Conservation (phyloP, 2,329 filamentous ascomycete species). For the Colletotrichum sp. region DNA sequence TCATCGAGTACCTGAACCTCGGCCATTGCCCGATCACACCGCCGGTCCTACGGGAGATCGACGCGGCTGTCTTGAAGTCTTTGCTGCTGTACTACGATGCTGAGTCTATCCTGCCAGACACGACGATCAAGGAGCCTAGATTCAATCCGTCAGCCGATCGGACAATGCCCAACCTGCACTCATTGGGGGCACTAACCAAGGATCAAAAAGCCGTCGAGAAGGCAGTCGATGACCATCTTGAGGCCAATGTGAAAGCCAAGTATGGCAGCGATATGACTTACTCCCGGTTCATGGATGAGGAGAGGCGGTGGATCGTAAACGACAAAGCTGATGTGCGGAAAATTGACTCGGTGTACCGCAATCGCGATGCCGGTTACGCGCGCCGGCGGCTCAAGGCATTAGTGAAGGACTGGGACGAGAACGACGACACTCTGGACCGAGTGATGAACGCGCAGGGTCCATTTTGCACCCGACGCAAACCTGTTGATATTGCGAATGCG, state of each 20-base stretch:
- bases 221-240: constrained; percentile 33
- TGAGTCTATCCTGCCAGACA: constrained; percentile 39
- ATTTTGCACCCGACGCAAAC: constrained; percentile 24
- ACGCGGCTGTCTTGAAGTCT: constrained; percentile 32
- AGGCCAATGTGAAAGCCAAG: constrained; percentile 32
- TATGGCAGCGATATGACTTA: constrained; percentile 37
- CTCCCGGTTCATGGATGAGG: constrained; percentile 35
- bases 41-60: constrained; percentile 30
- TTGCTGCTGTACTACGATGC: constrained; percentile 42
- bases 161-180: constrained; percentile 7
- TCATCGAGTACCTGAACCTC: constrained; percentile 47
- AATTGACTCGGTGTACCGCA: constrained; percentile 49
- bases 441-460: constrained; percentile 37
- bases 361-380: constrained; percentile 41
- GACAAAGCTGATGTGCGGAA: constrained; percentile 44
- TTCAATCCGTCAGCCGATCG: constrained; percentile 32
- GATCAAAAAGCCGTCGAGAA: constrained; percentile 25
- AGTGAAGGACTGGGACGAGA: constrained; percentile 45
- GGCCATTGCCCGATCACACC: constrained; percentile 40
- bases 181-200: background rate
- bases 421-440: constrained; percentile 40
- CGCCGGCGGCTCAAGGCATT: constrained; percentile 38
- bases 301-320: constrained; percentile 44
- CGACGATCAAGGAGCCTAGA: constrained; percentile 21
- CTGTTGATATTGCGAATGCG: constrained; percentile 24